Percentiles rank a stretch among this genome's conserved stretches.
Evolutionary conservation across 768 basidiomycete genomes (phyloP).

Genomic region (Pilatotrama ljubarskyi): DNA sequence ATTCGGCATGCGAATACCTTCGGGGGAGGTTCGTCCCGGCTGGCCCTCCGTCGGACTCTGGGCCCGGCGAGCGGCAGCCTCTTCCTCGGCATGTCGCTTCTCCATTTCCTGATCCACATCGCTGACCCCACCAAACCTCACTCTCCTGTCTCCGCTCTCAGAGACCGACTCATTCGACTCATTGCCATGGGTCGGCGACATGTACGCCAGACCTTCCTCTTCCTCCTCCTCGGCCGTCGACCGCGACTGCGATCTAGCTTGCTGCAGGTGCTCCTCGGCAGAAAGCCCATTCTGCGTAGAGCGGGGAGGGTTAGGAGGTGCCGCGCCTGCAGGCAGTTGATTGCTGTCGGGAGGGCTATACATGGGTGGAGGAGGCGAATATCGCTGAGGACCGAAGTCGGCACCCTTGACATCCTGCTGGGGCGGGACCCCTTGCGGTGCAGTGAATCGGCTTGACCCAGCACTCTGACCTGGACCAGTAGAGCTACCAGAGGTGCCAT

Average conservation of each 20-base stretch:
- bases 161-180: slow-evolving; percentile 8
- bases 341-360: slow-evolving; percentile 37
- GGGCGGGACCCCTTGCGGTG: not conserved
- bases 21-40: not conserved
- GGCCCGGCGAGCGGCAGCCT: slow-evolving; percentile 17
- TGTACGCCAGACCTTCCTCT: slow-evolving; percentile 32
- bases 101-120: slow-evolving; percentile 42
- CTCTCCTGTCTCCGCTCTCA: slow-evolving; percentile 35
- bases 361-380: slow-evolving; percentile 36
- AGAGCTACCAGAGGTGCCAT: not conserved
- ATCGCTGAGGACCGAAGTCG: slow-evolving; percentile 24
- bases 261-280: not conserved
- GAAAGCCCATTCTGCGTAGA: not conserved
- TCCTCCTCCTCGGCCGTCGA: slow-evolving; percentile 26
- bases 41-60: slow-evolving; percentile 1
- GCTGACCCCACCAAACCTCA: slow-evolving; percentile 44
- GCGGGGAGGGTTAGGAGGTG: slow-evolving; percentile 30
- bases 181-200: slow-evolving; percentile 20
- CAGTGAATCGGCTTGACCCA: not conserved
- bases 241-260: slow-evolving; percentile 10
- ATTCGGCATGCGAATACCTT: not conserved
- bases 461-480: not conserved
- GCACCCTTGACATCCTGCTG: slow-evolving; percentile 5
- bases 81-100: slow-evolving; percentile 14
- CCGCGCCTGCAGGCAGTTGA: slow-evolving; percentile 44